A percentile compares a stretch with the other conserved stretches of the same genome.
phyloP scores from a whole-genome alignment of 2,329 filamentous ascomycete genomes.

The Penicillium decumbens region DNA sequence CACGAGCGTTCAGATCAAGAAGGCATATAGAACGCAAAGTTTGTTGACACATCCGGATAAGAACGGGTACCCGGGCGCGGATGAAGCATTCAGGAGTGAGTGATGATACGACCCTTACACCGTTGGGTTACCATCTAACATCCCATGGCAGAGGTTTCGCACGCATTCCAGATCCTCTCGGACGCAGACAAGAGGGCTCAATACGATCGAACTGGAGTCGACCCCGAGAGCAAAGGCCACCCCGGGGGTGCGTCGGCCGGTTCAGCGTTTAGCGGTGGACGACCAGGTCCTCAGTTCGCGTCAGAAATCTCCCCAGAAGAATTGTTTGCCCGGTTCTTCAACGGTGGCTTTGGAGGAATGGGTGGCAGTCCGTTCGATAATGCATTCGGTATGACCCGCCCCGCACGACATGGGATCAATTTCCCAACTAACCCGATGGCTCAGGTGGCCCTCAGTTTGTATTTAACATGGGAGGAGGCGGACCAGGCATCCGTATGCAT shows the following conservation, averaged over 20 bases:
- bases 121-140: not conserved
- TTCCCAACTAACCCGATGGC: slow-evolving; percentile 4
- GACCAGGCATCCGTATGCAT: slow-evolving; percentile 86
- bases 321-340: slow-evolving; percentile 95
- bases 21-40: slow-evolving; percentile 92
- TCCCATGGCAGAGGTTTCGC: slow-evolving; percentile 64
- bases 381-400: slow-evolving; percentile 55
- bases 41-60: slow-evolving; percentile 97
- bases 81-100: slow-evolving; percentile 92
- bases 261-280: slow-evolving; percentile 48
- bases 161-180: slow-evolving; percentile 87
- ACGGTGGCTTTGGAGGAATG: slow-evolving; percentile 55
- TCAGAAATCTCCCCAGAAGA: slow-evolving; percentile 95
- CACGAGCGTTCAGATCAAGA: slow-evolving; percentile 85
- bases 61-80: slow-evolving; percentile 90
- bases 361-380: slow-evolving; percentile 51
- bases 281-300: slow-evolving; percentile 64
- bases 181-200: slow-evolving; percentile 89
- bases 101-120: slow-evolving; percentile 11
- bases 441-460: slow-evolving; percentile 75
- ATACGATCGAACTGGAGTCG: slow-evolving; percentile 83
- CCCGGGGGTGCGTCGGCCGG: slow-evolving; percentile 40
- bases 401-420: not conserved
- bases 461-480: slow-evolving; percentile 88
- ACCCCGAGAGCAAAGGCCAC: slow-evolving; percentile 84